Evolutionary conservation across 2,329 filamentous ascomycete species (phyloP), one percentile per base, ranked within the genome.

Genomic region (Aspergillus sp.): DNA sequence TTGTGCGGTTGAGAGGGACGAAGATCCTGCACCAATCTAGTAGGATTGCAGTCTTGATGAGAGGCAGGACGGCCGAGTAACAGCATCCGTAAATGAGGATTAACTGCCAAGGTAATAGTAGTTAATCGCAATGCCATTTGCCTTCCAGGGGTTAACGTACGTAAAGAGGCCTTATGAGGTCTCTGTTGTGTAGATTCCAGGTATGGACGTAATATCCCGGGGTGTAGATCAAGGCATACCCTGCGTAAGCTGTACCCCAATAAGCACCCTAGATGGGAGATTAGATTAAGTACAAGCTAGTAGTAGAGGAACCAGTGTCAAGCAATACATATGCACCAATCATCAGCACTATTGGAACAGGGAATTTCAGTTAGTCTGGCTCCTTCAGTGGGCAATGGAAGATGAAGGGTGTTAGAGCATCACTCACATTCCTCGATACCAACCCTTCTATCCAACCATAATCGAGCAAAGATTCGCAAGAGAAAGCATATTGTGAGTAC

Each of bases 21-120:
- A 80, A 76, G 5, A 79, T 62, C 6, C 73, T 69, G n/a, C 68
- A 70, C 79, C 80, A 82, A 57, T 82, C 78, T 8, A 78, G 49
- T 11, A 82, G 68, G 50, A 82, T 80, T 11, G 76, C 75, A 2
- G 69, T 70, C 58, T 81, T 81, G 54, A 80, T 61, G 5, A 78
- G 67, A 0, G 76, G 73, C 1, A 81, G 71, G 17, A 72, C 70
- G 36, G 73, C 69, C 0, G 71, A 74, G 61, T 80, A 80, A 59
- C 66, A 73, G 62, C 67, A 64, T 52, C 76, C 74, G 59, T 69
- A 72, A 30, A 78, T 54, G 36, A 76, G 69, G 39, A 78, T 56
- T 0, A 57, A 42, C 57, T n/a, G n/a, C n/a, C n/a, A n/a, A n/a
- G n/a, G n/a, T n/a, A n/a, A n/a, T n/a, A n/a, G n/a, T n/a, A n/a